These are phyloP conservation scores for Zancudomyces culisetae DNA, from an alignment of 371 early-diverging fungal species.

Conservation along the genomic window DNA sequence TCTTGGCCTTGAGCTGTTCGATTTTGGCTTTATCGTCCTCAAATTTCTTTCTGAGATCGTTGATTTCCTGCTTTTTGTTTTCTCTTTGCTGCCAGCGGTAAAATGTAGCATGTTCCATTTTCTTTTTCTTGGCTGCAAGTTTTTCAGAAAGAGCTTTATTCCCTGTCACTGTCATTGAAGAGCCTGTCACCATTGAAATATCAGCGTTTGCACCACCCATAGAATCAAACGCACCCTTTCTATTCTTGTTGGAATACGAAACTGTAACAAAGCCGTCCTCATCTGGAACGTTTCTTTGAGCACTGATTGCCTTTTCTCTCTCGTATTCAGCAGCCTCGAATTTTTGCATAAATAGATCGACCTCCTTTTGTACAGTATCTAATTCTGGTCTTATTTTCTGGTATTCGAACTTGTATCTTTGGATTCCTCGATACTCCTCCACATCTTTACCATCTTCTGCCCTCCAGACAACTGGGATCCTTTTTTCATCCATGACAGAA, in stretches of 20 bases:
- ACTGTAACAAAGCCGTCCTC: slow-evolving; percentile 89
- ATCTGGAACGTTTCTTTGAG: slow-evolving; percentile 58
- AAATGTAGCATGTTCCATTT: slow-evolving; percentile 62
- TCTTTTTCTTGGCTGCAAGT: slow-evolving; percentile 29
- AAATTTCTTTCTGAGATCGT: slow-evolving; percentile 68
- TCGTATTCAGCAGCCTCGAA: slow-evolving; percentile 66
- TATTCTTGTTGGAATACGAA: slow-evolving; percentile 39
- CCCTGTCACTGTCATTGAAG: slow-evolving; percentile 31
- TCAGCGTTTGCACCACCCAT: too few species aligned
- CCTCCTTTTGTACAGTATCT: slow-evolving; percentile 32
- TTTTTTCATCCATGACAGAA: slow-evolving; percentile 37
- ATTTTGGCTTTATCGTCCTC: slow-evolving; percentile 82
- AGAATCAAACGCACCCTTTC: slow-evolving; percentile 28
- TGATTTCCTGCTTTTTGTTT: slow-evolving; percentile 70
- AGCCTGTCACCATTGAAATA: too few species aligned
- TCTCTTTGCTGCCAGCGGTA: slow-evolving; percentile 90
- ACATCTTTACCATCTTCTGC: slow-evolving; percentile 26
- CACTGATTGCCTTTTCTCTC: slow-evolving; percentile 35
- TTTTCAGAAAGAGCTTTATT: slow-evolving; percentile 14
- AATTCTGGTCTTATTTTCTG: slow-evolving; percentile 34
- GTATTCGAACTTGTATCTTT: slow-evolving; percentile 31
- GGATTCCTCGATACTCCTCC: slow-evolving; percentile 22
- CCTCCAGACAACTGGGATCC: slow-evolving; percentile 39
- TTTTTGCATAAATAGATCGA: slow-evolving; percentile 51
- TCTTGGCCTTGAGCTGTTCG: slow-evolving; percentile 48